These are phyloP conservation scores for Colletotrichum cuscutae DNA, from an alignment of 2,329 filamentous ascomycete genomes.

Conservation along the genomic window DNA sequence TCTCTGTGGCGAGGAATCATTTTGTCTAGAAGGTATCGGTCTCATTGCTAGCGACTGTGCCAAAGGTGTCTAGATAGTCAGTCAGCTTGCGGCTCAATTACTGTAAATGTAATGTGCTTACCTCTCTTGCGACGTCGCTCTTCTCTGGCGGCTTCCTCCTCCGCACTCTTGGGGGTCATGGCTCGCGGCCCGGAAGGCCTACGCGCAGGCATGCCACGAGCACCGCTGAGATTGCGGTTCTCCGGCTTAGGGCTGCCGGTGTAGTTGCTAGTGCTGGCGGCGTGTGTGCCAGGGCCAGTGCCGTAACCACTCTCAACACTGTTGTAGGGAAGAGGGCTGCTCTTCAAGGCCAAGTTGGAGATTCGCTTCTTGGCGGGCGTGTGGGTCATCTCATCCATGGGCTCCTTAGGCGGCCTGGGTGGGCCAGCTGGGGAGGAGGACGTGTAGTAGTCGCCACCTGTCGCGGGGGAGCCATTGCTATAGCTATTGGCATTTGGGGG, in stretches of 20 bases:
- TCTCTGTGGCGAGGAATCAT: constrained; percentile 11
- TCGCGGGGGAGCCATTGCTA: constrained; percentile 50
- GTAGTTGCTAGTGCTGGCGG: constrained; percentile 64
- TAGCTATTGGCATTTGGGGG: constrained; percentile 59
- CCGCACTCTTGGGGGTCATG: constrained; percentile 67
- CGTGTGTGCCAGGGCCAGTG: constrained; percentile 56
- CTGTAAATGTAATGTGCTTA: constrained; percentile 44
- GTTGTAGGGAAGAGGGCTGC: constrained; percentile 66
- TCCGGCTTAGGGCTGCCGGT: constrained; percentile 64
- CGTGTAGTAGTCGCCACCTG: constrained; percentile 54
- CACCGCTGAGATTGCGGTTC: constrained; percentile 67
- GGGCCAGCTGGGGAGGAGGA: constrained; percentile 57
- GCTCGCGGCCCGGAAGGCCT: constrained; percentile 68
- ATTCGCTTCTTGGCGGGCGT: constrained; percentile 60
- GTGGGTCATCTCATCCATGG: constrained; percentile 55
- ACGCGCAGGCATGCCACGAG: constrained; percentile 61
- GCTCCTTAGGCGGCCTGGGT: constrained; percentile 72
- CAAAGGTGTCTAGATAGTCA: constrained; percentile 59
- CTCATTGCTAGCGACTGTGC: constrained; percentile 61
- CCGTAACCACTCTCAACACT: constrained; percentile 65
- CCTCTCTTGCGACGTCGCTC: constrained; percentile 68
- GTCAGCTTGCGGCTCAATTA: constrained; percentile 24
- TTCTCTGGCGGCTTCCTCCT: constrained; percentile 56
- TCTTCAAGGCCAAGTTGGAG: constrained; percentile 60
- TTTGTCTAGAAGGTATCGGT: constrained; percentile 62